Evolutionary conservation across 1,284 basidiomycete genomes (phyloP), one percentile per base, ranked within the genome.

Genomic region (Puccinia sorghi): DNA sequence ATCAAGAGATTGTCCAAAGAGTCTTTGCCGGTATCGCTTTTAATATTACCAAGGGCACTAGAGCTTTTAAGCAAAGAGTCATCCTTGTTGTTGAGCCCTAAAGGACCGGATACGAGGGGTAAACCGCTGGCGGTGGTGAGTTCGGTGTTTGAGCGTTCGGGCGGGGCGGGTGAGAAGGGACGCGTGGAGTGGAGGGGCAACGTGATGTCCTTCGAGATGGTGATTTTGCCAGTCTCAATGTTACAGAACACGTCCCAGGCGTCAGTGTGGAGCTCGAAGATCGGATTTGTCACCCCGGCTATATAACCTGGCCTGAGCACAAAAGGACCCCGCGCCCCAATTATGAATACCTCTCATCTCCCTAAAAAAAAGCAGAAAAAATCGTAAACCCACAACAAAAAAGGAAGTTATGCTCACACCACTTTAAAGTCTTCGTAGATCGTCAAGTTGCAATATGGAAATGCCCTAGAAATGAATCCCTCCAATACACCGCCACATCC

Each of bases 251-350:
- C 87, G 84, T 99, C 95, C 96, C 96, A 99, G 43, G 72, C 56
- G 20, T 72, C 71, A 13, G 72, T 76, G 52, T 76, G 73, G 2
- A 67, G 50, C 50, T 95, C 93, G 84, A 97, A 97, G 43, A 96
- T 93, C 0, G 95, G 95, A 83, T 99, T 98, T 3, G 93, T 96
- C 1, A 97, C 94, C 3, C 95, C 95, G 6, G 94, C 95, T 77
- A 99, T 94, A 84, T 91, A 99, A 13, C 92, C 94, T 5, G 92
- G 90, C 67, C 92, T 93, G 80, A 67, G 27, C 64, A 39, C 54
- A 57, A 57, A n/a, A n/a, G n/a, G n/a, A n/a, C n/a, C n/a, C n/a
- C 1, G 0, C 22, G 5, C 13, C 20, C 25, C 12, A 22, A 54
- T 1, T 46, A n/a, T 32, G 32, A n/a, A n/a, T n/a, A n/a, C n/a